These are phyloP conservation scores for Pichia scutulata DNA, from an alignment of 805 yeast species.

Conservation along the genomic window DNA sequence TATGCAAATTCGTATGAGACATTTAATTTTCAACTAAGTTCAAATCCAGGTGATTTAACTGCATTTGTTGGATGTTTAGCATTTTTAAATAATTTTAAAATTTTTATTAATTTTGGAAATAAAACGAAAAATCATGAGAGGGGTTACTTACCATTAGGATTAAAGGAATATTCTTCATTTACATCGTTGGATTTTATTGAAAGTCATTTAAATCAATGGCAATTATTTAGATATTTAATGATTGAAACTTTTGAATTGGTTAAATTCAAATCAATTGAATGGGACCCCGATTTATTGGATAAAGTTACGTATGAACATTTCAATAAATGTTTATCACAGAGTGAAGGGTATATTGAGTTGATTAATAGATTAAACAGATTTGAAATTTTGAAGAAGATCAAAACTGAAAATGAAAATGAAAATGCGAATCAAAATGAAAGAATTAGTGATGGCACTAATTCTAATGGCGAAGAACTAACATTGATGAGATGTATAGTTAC, in stretches of 20 bases:
- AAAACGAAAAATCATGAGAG: conserved; percentile 9
- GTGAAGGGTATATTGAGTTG: conserved; percentile 18
- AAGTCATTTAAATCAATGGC: conserved; percentile 24
- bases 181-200: conserved; percentile 21
- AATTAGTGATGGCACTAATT: conserved; percentile 11
- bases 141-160: conserved; percentile 17
- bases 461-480: conserved; percentile 3
- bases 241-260: conserved; percentile 6
- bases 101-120: conserved; percentile 2
- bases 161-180: conserved; percentile 21
- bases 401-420: background rate
- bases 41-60: conserved; percentile 13
- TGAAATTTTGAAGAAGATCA: background rate
- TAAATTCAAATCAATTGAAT: background rate
- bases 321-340: conserved; percentile 7
- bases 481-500: conserved; percentile 39
- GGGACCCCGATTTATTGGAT: conserved; percentile 7
- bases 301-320: conserved; percentile 6
- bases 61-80: conserved; percentile 18
- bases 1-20: conserved; percentile 22
- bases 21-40: conserved; percentile 14
- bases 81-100: conserved; percentile 12
- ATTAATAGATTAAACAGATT: conserved; percentile 12
- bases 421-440: too few species aligned
- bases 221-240: conserved; percentile 25